phyloP scores from a whole-genome alignment of 192 early-diverging fungal genomes.

The Coemansia sp. region DNA sequence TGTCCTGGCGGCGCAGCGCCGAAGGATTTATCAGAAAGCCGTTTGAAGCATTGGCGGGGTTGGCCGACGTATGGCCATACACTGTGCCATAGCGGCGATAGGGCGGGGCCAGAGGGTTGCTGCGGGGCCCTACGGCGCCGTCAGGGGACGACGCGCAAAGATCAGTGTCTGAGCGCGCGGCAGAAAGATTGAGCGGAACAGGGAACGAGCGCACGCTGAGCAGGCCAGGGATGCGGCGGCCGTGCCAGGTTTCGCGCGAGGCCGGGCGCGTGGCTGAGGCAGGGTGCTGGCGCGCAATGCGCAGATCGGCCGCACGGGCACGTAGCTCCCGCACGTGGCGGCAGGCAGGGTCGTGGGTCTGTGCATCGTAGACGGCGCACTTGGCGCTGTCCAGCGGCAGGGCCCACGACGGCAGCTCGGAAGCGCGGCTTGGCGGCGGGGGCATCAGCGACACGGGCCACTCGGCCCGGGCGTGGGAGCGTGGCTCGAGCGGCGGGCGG shows the following conservation, averaged over 20 bases:
- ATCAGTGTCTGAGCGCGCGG: background rate
- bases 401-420: constrained; percentile 41
- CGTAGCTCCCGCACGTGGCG: constrained; percentile 39
- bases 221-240: constrained; percentile 36
- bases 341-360: constrained; percentile 25
- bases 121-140: background rate
- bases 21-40: background rate
- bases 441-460: constrained; percentile 52
- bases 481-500: constrained; percentile 19
- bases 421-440: constrained; percentile 21
- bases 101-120: constrained; percentile 30
- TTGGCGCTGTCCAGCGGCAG: constrained; percentile 30
- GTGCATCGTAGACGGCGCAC: constrained; percentile 29
- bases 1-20: constrained; percentile 31
- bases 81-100: constrained; percentile 47
- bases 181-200: background rate
- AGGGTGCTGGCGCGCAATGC: constrained; percentile 32
- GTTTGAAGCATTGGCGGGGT: background rate
- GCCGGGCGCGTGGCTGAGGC: constrained; percentile 9
- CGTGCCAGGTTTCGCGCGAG: constrained; percentile 37
- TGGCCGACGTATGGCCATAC: constrained; percentile 30
- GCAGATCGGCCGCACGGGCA: constrained; percentile 35
- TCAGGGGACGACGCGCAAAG: constrained; percentile 1
- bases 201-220: constrained; percentile 18
- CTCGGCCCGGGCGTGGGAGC: constrained; percentile 19